Conservation (phyloP, 306 rosid species). For the Fragaria ananassa region DNA sequence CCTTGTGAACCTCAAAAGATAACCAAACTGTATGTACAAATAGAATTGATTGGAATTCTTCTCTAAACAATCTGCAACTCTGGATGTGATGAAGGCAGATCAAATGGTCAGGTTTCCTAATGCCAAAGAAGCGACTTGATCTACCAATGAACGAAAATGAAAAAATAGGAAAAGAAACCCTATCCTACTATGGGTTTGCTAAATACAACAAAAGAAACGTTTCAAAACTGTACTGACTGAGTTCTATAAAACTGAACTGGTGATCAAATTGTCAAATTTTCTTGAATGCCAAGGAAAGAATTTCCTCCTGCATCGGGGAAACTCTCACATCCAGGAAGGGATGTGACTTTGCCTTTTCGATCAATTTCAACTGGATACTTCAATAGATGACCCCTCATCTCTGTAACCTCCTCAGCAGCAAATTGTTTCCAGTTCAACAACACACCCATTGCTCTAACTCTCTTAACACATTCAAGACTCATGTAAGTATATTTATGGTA, state of each 20-base stretch:
- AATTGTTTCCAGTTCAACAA: constrained; percentile 75
- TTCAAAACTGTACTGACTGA: not conserved
- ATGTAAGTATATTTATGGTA: constrained; percentile 5
- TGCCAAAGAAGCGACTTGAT: not conserved
- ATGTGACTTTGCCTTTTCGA: constrained; percentile 64
- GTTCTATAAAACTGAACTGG: not conserved
- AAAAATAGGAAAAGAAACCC: not conserved
- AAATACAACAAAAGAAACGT: not conserved
- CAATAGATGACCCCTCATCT: constrained; percentile 79
- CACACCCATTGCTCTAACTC: constrained; percentile 66
- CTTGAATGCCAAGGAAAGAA: constrained; percentile 82
- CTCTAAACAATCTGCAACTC: not conserved
- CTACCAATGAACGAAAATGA: not conserved
- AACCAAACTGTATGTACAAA: not conserved
- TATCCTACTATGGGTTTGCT: not conserved
- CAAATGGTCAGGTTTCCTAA: not conserved
- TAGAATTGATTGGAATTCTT: not conserved
- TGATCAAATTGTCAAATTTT: constrained; percentile 77
- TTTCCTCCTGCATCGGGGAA: constrained; percentile 94
- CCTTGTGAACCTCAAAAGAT: not conserved
- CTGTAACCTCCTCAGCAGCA: constrained; percentile 61
- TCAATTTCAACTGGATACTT: constrained; percentile 88
- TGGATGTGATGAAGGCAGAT: not conserved
- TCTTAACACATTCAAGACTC: constrained; percentile 82
- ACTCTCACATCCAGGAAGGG: constrained; percentile 70